Conservation (phyloP, 345 rosid genomes). For the Kandelia obovata region DNA sequence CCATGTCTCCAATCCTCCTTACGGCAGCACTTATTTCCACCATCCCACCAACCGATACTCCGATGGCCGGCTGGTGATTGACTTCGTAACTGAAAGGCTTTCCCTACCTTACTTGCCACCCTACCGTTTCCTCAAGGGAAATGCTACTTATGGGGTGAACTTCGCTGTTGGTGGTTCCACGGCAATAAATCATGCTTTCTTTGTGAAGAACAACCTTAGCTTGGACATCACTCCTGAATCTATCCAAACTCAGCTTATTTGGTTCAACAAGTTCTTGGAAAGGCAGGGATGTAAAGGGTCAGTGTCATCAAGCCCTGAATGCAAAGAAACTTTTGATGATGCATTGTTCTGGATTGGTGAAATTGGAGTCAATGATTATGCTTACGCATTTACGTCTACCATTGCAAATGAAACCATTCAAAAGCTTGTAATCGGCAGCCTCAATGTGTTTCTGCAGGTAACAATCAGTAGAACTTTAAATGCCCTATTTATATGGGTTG, state of each 20-base stretch:
- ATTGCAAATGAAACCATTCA: constrained; percentile 49
- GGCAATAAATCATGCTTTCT: constrained; percentile 67
- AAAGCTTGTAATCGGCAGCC: constrained; percentile 40
- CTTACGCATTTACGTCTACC: constrained; percentile 56
- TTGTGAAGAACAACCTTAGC: constrained; percentile 66
- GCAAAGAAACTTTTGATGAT: constrained; percentile 43
- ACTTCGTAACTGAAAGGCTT: constrained; percentile 66
- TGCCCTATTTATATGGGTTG: no score
- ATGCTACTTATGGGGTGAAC: constrained; percentile 53
- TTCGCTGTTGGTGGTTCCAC: constrained; percentile 96
- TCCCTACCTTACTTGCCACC: constrained; percentile 77
- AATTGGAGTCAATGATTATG: constrained; percentile 90
- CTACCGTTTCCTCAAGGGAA: constrained; percentile 35
- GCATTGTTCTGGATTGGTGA: constrained; percentile 91
- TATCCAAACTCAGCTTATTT: constrained; percentile 56
- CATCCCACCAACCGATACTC: constrained; percentile 86
- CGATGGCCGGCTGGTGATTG: constrained; percentile 82
- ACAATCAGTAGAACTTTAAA: not conserved
- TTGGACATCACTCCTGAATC: constrained; percentile 71
- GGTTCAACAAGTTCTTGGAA: constrained; percentile 59
- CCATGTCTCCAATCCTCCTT: constrained; percentile 74
- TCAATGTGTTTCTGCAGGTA: constrained; percentile 59
- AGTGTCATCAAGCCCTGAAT: constrained; percentile 22
- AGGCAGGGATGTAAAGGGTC: constrained; percentile 42
- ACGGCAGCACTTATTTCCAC: constrained; percentile 76